A percentile compares a stretch with the other conserved stretches of the same genome.
phyloP scores from a whole-genome alignment of 306 rosid species.

The Delonix regia region DNA sequence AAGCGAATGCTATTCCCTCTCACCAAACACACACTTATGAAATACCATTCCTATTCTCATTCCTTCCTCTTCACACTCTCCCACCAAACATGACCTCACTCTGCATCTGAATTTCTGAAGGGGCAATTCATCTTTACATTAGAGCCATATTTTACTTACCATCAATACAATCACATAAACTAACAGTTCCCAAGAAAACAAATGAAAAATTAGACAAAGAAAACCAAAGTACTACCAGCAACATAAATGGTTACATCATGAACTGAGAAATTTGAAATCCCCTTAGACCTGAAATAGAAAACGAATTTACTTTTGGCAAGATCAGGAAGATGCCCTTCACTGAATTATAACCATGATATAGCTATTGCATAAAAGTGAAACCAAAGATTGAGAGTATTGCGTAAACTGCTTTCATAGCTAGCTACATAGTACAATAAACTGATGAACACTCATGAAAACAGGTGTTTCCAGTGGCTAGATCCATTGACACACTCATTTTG shows the following conservation, averaged over 20 bases:
- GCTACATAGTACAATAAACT: no score
- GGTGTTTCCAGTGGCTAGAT: no score
- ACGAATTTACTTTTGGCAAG: neutral
- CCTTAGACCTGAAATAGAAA: neutral
- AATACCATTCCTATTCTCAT: no score
- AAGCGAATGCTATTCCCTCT: no score
- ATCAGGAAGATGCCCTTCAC: slow-evolving; percentile 1
- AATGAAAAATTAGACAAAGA: neutral
- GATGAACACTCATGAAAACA: no score
- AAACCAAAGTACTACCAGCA: neutral
- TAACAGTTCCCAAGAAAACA: neutral
- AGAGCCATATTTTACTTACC: neutral
- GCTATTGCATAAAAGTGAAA: slow-evolving; percentile 18
- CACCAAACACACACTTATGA: no score
- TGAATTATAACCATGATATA: neutral
- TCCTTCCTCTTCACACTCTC: no score
- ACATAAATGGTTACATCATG: slow-evolving; percentile 1
- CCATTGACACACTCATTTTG: no score
- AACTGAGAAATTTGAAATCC: neutral
- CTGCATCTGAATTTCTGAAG: neutral
- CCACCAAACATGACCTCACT: no score
- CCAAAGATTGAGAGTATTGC: neutral
- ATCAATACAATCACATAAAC: neutral
- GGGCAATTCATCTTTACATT: slow-evolving; percentile 14
- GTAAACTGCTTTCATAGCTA: neutral